These are phyloP conservation scores for Euphorbia neoarborescens DNA, from an alignment of 441 rosid genomes.

Conservation along the genomic window DNA sequence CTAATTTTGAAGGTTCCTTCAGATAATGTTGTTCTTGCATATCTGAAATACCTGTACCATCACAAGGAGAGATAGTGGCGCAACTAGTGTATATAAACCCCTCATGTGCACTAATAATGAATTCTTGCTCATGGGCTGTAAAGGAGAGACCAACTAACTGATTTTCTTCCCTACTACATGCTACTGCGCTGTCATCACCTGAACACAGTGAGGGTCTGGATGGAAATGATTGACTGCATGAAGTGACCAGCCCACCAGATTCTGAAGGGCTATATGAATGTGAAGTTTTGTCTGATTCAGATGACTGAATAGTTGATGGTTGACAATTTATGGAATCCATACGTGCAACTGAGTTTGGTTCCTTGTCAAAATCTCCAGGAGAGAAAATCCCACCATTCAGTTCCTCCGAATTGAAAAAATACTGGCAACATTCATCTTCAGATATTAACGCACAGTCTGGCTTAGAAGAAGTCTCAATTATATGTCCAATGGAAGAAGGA, in stretches of 20 bases:
- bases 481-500: constrained; percentile 38
- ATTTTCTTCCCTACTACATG: constrained; percentile 34
- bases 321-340: constrained; percentile 30
- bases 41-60: constrained; percentile 29
- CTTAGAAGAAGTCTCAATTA: constrained; percentile 29
- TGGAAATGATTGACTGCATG: constrained; percentile 35
- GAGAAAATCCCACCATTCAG: constrained; percentile 32
- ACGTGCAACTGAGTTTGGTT: constrained; percentile 31
- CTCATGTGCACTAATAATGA: constrained; percentile 28
- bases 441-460: constrained; percentile 53
- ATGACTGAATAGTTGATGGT: constrained; percentile 34
- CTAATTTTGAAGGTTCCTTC: constrained; percentile 51
- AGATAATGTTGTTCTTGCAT: constrained; percentile 44
- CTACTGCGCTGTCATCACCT: constrained; percentile 30
- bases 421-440: constrained; percentile 84
- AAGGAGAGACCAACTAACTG: constrained; percentile 35
- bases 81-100: constrained; percentile 43
- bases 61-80: constrained; percentile 37
- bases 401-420: constrained; percentile 59
- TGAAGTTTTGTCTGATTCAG: constrained; percentile 34
- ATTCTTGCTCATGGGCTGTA: constrained; percentile 42
- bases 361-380: constrained; percentile 37
- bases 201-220: constrained; percentile 35
- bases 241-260: constrained; percentile 33
- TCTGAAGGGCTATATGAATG: constrained; percentile 36